These are phyloP conservation scores for Penicillium psychrofluorescens DNA, from an alignment of 495 filamentous ascomycete species.

Conservation along the genomic window DNA sequence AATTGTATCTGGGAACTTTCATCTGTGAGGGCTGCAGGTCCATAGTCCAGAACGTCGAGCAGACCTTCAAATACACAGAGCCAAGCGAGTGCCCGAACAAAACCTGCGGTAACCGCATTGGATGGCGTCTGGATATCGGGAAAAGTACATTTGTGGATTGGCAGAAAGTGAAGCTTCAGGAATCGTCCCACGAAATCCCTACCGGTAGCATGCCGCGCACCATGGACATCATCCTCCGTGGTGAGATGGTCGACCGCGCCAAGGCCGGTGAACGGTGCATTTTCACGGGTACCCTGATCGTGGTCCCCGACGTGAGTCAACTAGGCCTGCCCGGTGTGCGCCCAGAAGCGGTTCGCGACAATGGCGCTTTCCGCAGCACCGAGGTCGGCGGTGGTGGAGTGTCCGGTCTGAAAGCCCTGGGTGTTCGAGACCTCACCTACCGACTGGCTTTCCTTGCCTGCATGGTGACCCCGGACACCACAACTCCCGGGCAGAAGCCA, in stretches of 20 bases:
- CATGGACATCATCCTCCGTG: constrained; percentile 95
- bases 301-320: constrained; percentile 95
- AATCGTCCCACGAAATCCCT: constrained; percentile 96
- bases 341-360: constrained; percentile 81
- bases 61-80: constrained; percentile 96
- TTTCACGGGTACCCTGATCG: constrained; percentile 93
- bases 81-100: constrained; percentile 89
- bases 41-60: constrained; percentile 83
- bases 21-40: constrained; percentile 79
- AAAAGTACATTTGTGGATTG: constrained; percentile 98
- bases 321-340: constrained; percentile 82
- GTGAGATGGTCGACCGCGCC: constrained; percentile 93
- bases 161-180: constrained; percentile 96
- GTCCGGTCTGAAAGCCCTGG: constrained; percentile 80
- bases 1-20: constrained; percentile 88
- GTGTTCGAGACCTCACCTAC: constrained; percentile 93
- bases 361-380: constrained; percentile 61
- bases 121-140: constrained; percentile 90
- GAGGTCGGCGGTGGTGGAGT: constrained; percentile 82
- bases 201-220: constrained; percentile 98
- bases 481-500: constrained; percentile 61
- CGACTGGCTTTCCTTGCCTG: constrained; percentile 94
- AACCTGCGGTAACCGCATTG: constrained; percentile 82
- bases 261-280: constrained; percentile 98
- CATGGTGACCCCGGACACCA: constrained; percentile 91